Conservation (phyloP, 768 basidiomycete species). For the Suillus alpinus region DNA sequence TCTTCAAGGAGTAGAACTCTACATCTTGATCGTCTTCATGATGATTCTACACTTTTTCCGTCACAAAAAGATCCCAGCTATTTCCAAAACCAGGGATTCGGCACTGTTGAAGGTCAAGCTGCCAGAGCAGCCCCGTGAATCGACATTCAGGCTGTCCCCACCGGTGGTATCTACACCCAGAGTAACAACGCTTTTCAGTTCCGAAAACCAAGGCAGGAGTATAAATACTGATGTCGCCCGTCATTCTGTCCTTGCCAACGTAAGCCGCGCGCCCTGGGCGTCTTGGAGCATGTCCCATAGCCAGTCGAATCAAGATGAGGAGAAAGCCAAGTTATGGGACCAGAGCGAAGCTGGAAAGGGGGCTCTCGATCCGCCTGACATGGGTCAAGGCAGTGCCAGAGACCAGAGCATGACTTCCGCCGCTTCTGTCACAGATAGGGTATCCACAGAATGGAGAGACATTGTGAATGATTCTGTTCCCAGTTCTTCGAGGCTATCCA, state of each 20-base stretch:
- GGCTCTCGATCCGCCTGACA: constrained; percentile 11
- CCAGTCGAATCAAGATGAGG: constrained; percentile 20
- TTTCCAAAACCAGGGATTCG: neutral
- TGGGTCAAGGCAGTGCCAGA: constrained; percentile 1
- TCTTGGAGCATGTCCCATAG: constrained; percentile 26
- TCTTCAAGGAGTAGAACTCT: constrained; percentile 59
- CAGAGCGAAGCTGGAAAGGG: constrained; percentile 31
- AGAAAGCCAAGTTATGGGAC: constrained; percentile 31
- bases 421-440: constrained; percentile 5
- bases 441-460: constrained; percentile 9
- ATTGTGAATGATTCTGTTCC: constrained; percentile 6
- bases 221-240: constrained; percentile 13
- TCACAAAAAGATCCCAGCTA: constrained; percentile 18
- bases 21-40: constrained; percentile 56
- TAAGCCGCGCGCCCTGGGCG: constrained; percentile 38
- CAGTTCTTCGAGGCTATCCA: constrained; percentile 6
- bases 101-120: constrained; percentile 13
- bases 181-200: constrained; percentile 15
- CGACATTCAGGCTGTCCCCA: constrained; percentile 22
- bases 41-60: constrained; percentile 44
- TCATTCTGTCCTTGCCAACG: constrained; percentile 18
- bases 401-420: neutral
- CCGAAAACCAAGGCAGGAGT: constrained; percentile 5
- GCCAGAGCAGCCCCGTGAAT: constrained; percentile 24
- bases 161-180: constrained; percentile 26